Evolutionary conservation across 2,329 filamentous ascomycete genomes (phyloP), one percentile per base, ranked within the genome.

Genomic region (Verticillium longisporum): DNA sequence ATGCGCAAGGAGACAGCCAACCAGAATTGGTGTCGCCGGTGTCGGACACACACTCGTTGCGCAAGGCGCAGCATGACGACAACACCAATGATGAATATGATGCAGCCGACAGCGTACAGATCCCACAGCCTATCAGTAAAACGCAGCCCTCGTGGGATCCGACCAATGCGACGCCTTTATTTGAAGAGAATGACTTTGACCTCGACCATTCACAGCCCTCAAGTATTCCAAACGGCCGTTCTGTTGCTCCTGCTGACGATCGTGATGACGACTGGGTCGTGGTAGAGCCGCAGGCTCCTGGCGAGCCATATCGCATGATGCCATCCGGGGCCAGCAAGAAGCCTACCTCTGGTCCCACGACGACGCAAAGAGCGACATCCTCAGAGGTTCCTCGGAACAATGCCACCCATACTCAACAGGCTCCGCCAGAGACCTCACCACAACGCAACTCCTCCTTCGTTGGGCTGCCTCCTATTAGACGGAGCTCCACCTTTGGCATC

Each of bases 381-480:
- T 4, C 26, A 7, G n/a, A 21, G 45, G 45, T 10, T 4, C 5
- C 18, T 26, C 45, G 21, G 45, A 21, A n/a, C 45, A 53, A 53
- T 58, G 63, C 57, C 59, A 64, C 53, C 59, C 63, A 53, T 3
- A 2, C 18, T 53, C 45, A 18, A 53, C 45, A 53, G 18, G n/a
- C 45, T 26, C 45, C 45, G 45, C 45, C 45, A 3, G 45, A 53
- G 45, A 53, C 45, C n/a, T 55, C 66, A n/a, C 73, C 77, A 38
- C 72, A 76, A 45, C 75, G 79, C 36, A 73, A 77, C 11, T 75
- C 80, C 1, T 84, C 82, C 1, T 87, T 87, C 64, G 73, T 80
- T 26, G 82, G 82, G 1, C 70, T 88, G 41, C 85, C 85, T 3
- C 83, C 83, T 1, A 85, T 88, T 61, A 78, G 83, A 55, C 78